Conservation (phyloP, 176 grass and related monocot species). For the Tillandsia fasciculata region DNA sequence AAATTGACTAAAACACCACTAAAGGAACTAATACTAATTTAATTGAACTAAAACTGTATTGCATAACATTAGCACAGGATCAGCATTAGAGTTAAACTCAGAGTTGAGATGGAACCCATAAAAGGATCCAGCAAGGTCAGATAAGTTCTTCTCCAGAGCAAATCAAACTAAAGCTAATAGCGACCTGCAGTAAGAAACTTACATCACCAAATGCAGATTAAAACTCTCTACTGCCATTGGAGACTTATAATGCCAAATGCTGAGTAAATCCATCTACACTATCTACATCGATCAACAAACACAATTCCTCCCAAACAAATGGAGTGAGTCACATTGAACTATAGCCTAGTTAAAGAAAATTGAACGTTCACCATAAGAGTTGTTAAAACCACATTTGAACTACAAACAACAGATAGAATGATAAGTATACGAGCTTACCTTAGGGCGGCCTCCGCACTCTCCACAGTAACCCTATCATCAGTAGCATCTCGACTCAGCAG, state of each 20-base stretch:
- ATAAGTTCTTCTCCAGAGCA: neutral
- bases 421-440: constrained; percentile 33
- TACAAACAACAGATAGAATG: neutral
- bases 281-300: neutral
- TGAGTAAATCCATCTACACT: neutral
- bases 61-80: neutral
- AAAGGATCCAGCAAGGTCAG: neutral
- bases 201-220: no score
- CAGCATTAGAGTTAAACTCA: neutral
- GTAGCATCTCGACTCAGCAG: constrained; percentile 78
- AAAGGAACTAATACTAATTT: no score
- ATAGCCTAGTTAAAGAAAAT: neutral
- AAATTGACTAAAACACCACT: no score
- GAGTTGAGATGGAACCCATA: neutral
- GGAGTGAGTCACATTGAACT: no score
- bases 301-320: no score
- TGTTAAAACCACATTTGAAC: no score
- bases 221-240: no score
- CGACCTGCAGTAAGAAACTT: no score
- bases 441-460: constrained; percentile 80
- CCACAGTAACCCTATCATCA: constrained; percentile 73
- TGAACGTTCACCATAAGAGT: neutral
- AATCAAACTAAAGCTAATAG: no score
- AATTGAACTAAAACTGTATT: no score
- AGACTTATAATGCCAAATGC: no score